Percentiles rank a stretch among this genome's conserved stretches.
These are phyloP conservation scores for Bjerkandera adusta DNA, from an alignment of 1,284 basidiomycete genomes.

Conservation along the genomic window DNA sequence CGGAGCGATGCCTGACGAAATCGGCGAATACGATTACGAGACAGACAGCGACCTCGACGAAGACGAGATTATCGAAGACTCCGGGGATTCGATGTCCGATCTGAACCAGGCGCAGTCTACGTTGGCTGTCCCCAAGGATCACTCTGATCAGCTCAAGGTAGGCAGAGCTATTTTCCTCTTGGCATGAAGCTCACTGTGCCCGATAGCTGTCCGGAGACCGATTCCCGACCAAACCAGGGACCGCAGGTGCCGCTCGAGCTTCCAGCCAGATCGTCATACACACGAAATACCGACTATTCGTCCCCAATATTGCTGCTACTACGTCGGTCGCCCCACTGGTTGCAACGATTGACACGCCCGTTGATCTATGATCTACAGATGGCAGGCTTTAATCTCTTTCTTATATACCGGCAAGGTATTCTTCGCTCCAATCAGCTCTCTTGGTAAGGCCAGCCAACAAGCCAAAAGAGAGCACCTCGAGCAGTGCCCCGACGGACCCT, in stretches of 20 bases:
- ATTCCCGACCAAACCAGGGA: neutral
- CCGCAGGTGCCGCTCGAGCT: neutral
- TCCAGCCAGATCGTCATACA: too few species aligned
- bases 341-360: neutral
- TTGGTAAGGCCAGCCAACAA: slow-evolving; percentile 7
- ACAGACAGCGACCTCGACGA: slow-evolving; percentile 18
- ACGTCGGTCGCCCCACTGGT: slow-evolving; percentile 9
- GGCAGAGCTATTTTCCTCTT: too few species aligned
- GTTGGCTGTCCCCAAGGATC: neutral
- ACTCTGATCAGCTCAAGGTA: neutral
- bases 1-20: slow-evolving; percentile 5
- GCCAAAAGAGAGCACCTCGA: neutral
- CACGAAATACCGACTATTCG: slow-evolving; percentile 6
- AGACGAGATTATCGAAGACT: slow-evolving; percentile 4
- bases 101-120: neutral
- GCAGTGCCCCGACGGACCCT: slow-evolving; percentile 7
- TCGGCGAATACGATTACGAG: slow-evolving; percentile 11
- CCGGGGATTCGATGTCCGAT: neutral
- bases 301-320: slow-evolving; percentile 13
- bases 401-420: slow-evolving; percentile 15
- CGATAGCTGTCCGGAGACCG: neutral
- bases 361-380: slow-evolving; percentile 3
- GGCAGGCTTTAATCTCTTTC: slow-evolving; percentile 16
- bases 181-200: too few species aligned
- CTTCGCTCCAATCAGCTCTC: slow-evolving; percentile 15